Conservation (phyloP, 176 grass and related monocot genomes). For the Raddia guianensis region DNA sequence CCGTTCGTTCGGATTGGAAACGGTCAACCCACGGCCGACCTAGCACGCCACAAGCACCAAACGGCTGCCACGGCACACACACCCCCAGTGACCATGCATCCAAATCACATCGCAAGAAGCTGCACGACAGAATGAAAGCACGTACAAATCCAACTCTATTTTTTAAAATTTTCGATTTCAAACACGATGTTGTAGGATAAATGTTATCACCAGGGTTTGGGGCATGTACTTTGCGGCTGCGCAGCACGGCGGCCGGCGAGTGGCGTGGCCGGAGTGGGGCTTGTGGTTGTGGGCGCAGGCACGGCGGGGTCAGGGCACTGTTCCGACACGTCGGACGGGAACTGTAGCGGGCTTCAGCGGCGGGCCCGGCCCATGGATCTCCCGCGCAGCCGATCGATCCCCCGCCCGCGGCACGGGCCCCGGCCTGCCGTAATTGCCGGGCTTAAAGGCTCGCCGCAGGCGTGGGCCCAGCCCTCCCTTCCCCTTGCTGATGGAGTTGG, state of each 20-base stretch:
- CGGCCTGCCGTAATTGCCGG: conserved; percentile 24
- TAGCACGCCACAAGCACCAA: neutral
- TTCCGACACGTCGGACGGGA: conserved; percentile 41
- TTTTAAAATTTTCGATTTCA: too few relatives aligned
- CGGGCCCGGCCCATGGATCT: conserved; percentile 8
- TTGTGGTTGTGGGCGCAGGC: neutral
- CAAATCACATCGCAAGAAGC: neutral
- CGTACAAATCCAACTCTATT: too few relatives aligned
- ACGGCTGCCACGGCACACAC: neutral
- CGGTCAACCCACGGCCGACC: neutral
- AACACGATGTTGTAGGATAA: too few relatives aligned
- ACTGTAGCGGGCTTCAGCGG: conserved; percentile 45
- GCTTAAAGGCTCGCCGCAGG: neutral
- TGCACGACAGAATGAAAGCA: neutral
- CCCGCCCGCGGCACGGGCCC: neutral
- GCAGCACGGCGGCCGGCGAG: neutral
- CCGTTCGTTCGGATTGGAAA: too few relatives aligned
- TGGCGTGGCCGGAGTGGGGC: neutral
- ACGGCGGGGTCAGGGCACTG: conserved; percentile 12
- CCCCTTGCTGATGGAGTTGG: neutral
- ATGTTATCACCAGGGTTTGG: too few relatives aligned
- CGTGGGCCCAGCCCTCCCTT: too few relatives aligned
- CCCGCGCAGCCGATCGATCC: neutral
- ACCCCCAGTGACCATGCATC: neutral
- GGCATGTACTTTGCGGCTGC: too few relatives aligned